Evolutionary conservation across 1,284 basidiomycete species (phyloP).

Genomic region (Mrakiaceae sp.): DNA sequence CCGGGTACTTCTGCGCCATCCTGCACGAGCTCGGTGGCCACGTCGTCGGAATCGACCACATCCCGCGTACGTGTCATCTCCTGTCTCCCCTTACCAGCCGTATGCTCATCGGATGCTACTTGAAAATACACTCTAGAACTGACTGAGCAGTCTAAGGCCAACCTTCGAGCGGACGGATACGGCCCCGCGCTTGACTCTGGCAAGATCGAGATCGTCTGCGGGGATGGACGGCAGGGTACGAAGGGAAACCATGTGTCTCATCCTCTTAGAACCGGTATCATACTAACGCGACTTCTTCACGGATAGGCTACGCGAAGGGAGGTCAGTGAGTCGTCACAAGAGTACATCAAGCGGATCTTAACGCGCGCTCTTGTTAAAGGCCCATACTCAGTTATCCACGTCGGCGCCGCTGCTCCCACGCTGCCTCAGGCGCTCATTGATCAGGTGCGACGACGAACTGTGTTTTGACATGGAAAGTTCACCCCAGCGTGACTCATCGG

Average conservation of each 20-base stretch:
- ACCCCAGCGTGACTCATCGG: too few relatives aligned
- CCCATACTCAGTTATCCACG: constrained; percentile 83
- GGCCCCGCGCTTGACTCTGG: constrained; percentile 43
- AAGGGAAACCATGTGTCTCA: not conserved
- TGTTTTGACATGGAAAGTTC: constrained; percentile 20
- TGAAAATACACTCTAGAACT: constrained; percentile 31
- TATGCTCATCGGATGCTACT: too few relatives aligned
- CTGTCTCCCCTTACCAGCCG: not conserved
- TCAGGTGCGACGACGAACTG: constrained; percentile 27
- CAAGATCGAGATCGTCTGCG: constrained; percentile 52
- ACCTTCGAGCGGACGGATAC: constrained; percentile 59
- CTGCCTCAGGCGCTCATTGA: constrained; percentile 64
- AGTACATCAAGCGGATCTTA: too few relatives aligned
- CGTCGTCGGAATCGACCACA: constrained; percentile 87
- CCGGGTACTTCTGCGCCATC: constrained; percentile 59
- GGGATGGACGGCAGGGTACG: constrained; percentile 69
- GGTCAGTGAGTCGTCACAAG: too few relatives aligned
- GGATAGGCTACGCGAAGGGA: too few relatives aligned
- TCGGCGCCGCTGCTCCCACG: constrained; percentile 77
- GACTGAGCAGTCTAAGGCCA: constrained; percentile 57
- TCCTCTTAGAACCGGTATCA: too few relatives aligned
- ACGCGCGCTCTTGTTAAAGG: constrained; percentile 33
- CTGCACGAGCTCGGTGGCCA: constrained; percentile 59
- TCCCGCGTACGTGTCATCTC: constrained; percentile 40
- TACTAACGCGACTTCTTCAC: too few relatives aligned